Conservation (phyloP, 2,329 filamentous ascomycete genomes). For the Alternaria sp. region DNA sequence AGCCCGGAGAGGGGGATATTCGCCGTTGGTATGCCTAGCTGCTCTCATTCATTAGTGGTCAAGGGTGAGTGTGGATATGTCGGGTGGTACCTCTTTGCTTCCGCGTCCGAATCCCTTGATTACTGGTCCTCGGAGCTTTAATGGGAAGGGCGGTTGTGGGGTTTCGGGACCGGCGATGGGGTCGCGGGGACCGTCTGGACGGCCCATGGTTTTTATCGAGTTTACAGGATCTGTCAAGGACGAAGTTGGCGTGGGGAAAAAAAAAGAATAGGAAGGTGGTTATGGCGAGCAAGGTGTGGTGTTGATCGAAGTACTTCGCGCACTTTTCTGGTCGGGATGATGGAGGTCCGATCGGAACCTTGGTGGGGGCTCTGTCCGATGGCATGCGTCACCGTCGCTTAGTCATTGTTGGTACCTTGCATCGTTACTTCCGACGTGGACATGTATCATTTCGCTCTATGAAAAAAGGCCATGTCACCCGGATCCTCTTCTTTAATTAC, state of each 20-base stretch:
- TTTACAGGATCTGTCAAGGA: no score
- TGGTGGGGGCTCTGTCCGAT: slow-evolving; percentile 22
- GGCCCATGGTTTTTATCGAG: slow-evolving; percentile 32
- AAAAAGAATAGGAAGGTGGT: neutral
- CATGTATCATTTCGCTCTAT: neutral
- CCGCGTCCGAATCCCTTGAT: slow-evolving; percentile 94
- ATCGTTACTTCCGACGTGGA: neutral
- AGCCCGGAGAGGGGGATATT: slow-evolving; percentile 78
- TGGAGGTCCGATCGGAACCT: slow-evolving; percentile 24
- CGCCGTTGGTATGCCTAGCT: slow-evolving; percentile 96
- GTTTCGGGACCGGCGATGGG: slow-evolving; percentile 74
- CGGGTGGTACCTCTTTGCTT: slow-evolving; percentile 76
- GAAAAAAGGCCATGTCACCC: neutral
- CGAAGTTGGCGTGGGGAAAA: neutral
- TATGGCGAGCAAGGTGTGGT: neutral
- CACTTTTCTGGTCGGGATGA: slow-evolving; percentile 25
- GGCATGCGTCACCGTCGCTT: slow-evolving; percentile 17
- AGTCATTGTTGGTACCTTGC: slow-evolving; percentile 16
- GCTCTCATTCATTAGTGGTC: neutral
- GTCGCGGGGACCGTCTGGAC: slow-evolving; percentile 35
- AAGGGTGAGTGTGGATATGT: rapidly evolving
- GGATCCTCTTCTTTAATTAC: neutral
- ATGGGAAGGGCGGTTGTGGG: slow-evolving; percentile 80
- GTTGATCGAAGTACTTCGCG: slow-evolving; percentile 14
- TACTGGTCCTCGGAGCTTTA: slow-evolving; percentile 84